phyloP scores from a whole-genome alignment of 225 moss, liverwort and hornwort species.

The Lunularia cruciata region DNA sequence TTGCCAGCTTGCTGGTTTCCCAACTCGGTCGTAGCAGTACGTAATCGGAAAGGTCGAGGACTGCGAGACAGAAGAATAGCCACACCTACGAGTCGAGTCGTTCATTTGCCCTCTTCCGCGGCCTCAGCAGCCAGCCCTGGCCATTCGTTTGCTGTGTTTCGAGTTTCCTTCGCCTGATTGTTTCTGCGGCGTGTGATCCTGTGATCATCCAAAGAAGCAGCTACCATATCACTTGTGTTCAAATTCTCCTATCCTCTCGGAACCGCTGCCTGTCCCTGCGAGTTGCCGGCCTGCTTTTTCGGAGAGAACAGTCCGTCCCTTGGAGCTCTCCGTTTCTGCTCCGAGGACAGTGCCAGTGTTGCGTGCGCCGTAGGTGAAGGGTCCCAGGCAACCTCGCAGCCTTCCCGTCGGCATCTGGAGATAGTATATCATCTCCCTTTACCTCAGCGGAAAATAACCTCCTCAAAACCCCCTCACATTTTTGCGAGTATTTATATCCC shows the following conservation, averaged over 20 bases:
- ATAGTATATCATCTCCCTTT: background rate
- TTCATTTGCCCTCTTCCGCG: background rate
- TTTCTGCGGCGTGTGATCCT: background rate
- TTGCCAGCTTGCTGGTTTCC: background rate
- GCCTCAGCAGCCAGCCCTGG: too few species aligned
- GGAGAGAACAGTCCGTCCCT: background rate
- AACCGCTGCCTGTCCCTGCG: background rate
- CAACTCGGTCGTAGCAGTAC: background rate
- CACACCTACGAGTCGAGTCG: constrained; percentile 2
- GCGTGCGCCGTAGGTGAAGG: background rate
- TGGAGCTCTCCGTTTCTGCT: background rate
- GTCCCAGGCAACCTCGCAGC: constrained; percentile 4
- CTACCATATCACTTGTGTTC: background rate
- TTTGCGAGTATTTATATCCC: constrained; percentile 11
- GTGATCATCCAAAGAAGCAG: background rate
- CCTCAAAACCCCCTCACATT: constrained; percentile 6
- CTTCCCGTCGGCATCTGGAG: background rate
- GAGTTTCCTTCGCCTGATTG: background rate
- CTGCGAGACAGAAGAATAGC: background rate
- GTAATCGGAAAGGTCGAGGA: background rate
- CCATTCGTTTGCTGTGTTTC: background rate
- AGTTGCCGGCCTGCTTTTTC: background rate
- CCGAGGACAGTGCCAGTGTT: background rate
- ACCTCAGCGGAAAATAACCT: background rate
- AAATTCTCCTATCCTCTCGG: background rate